Conservation (phyloP, 345 rosid genomes). For the Laguncularia racemosa region DNA sequence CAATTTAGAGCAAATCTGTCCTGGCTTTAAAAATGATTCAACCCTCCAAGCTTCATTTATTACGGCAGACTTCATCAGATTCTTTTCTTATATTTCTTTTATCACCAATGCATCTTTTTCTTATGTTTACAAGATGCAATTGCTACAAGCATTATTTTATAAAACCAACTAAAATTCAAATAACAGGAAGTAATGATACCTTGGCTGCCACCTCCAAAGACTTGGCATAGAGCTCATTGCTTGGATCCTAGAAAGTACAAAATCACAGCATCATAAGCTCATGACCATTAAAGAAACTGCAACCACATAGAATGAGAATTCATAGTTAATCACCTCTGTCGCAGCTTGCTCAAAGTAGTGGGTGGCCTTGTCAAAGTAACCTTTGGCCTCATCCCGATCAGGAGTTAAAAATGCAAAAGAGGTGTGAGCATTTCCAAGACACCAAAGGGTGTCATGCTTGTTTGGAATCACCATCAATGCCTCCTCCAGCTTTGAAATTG, state of each 20-base stretch:
- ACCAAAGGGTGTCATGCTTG: conserved; percentile 77
- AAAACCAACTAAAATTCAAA: no score
- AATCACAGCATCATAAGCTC: conserved; percentile 2
- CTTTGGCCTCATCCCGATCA: conserved; percentile 54
- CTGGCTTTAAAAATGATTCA: no score
- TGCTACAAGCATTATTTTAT: no score
- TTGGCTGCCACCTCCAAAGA: conserved; percentile 63
- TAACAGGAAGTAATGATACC: conserved; percentile 31
- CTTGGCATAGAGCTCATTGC: conserved; percentile 58
- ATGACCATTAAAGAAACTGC: not conserved
- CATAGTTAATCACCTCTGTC: conserved; percentile 38
- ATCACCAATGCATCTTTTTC: no score
- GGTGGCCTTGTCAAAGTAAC: conserved; percentile 55
- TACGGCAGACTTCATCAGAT: no score
- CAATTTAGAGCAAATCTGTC: no score
- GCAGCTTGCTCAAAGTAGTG: conserved; percentile 65
- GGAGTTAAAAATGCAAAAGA: conserved; percentile 66
- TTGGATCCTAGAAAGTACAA: conserved; percentile 54
- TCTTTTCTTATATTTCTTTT: no score
- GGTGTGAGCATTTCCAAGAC: conserved; percentile 79
- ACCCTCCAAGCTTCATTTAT: no score
- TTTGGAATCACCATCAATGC: conserved; percentile 54
- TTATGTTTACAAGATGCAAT: no score
- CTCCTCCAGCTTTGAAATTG: conserved; percentile 82
- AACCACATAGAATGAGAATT: not conserved